Percentiles rank a stretch among this genome's conserved stretches.
phyloP scores from a whole-genome alignment of 495 filamentous ascomycete genomes.

The Pyronema domesticum region DNA sequence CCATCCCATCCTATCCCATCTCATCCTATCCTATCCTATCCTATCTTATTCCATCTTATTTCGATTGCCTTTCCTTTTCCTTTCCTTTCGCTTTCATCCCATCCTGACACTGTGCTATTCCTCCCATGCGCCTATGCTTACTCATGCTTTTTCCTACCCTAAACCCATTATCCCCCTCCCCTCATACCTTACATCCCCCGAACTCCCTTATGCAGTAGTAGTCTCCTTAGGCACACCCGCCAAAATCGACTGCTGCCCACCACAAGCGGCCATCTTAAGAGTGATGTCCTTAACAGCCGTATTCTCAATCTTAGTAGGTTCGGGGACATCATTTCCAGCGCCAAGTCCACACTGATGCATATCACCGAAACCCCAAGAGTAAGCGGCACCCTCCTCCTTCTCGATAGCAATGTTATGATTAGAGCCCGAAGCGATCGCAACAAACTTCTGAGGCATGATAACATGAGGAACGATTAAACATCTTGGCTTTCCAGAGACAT shows the following conservation, averaged over 20 bases:
- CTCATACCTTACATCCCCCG: too few species aligned
- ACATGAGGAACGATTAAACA: constrained; percentile 15
- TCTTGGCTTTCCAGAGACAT: constrained; percentile 27
- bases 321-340: constrained; percentile 35
- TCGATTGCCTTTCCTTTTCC: too few species aligned
- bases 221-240: constrained; percentile 22
- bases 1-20: too few species aligned
- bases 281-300: constrained; percentile 40
- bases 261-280: constrained; percentile 40
- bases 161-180: too few species aligned
- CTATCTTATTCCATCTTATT: too few species aligned
- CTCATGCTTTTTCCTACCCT: too few species aligned
- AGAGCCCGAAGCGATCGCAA: constrained; percentile 31
- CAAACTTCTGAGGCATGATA: constrained; percentile 24
- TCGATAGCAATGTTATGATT: constrained; percentile 46
- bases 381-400: constrained; percentile 38
- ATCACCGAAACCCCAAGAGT: constrained; percentile 50
- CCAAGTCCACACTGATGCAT: constrained; percentile 53
- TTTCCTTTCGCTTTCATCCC: too few species aligned
- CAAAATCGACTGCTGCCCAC: constrained; percentile 50
- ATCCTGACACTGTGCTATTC: too few species aligned
- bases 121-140: too few species aligned
- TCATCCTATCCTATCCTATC: too few species aligned
- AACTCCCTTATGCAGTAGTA: too few species aligned
- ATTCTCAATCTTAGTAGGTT: constrained; percentile 44